Percentiles rank a stretch among this genome's conserved stretches.
These are phyloP conservation scores for Apophysomyces elegans DNA, from an alignment of 371 early-diverging fungal species.

Conservation along the genomic window DNA sequence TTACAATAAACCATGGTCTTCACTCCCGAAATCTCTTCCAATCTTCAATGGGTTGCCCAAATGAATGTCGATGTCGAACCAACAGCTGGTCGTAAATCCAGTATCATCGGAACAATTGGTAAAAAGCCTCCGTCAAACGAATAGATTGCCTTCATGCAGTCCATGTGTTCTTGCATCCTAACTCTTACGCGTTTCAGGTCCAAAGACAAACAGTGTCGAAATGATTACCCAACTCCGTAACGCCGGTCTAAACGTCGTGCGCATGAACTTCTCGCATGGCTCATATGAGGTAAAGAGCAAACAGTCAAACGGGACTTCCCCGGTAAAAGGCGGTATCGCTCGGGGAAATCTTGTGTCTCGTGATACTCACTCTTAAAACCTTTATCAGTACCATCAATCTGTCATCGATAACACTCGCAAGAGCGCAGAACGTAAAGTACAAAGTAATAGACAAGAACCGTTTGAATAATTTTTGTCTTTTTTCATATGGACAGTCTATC, in stretches of 20 bases:
- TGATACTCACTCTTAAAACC: slow-evolving; percentile 3
- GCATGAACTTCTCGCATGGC: slow-evolving; percentile 96
- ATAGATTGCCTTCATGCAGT: not conserved
- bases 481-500: slow-evolving; percentile 28
- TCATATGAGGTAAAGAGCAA: slow-evolving; percentile 62
- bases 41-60: slow-evolving; percentile 76
- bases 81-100: slow-evolving; percentile 71
- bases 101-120: slow-evolving; percentile 88
- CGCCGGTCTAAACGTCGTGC: slow-evolving; percentile 94
- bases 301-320: not conserved
- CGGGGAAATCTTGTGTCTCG: slow-evolving; percentile 13
- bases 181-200: slow-evolving; percentile 35
- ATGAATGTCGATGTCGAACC: slow-evolving; percentile 70
- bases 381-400: slow-evolving; percentile 74
- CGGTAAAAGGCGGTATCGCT: slow-evolving; percentile 16
- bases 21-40: slow-evolving; percentile 28
- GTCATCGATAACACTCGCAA: slow-evolving; percentile 80
- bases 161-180: slow-evolving; percentile 2
- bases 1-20: slow-evolving; percentile 18
- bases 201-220: slow-evolving; percentile 80
- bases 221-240: slow-evolving; percentile 81
- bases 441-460: not conserved
- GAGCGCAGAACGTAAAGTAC: slow-evolving; percentile 53
- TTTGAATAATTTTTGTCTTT: not conserved
- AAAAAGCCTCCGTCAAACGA: slow-evolving; percentile 14